Conservation (phyloP, 2,329 filamentous ascomycete species). For the Lecanosticta acicola region DNA sequence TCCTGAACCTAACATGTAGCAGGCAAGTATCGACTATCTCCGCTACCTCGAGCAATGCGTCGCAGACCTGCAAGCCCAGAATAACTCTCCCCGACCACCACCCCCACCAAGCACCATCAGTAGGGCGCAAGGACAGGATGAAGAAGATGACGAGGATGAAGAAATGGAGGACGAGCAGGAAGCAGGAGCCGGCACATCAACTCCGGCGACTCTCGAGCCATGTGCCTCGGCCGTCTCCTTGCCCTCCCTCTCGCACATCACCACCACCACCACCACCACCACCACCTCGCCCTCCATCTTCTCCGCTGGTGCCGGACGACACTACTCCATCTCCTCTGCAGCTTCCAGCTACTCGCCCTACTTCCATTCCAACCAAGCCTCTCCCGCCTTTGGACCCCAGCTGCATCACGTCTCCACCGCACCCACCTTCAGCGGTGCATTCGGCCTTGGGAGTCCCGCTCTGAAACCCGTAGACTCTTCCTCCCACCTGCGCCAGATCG, state of each 20-base stretch:
- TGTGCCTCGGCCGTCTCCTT: conserved; percentile 35
- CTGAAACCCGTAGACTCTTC: conserved; percentile 51
- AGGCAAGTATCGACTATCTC: conserved; percentile 96
- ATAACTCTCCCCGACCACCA: conserved; percentile 27
- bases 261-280: conserved; percentile 37
- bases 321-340: conserved; percentile 38
- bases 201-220: conserved; percentile 29
- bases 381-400: conserved; percentile 53
- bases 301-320: conserved; percentile 22
- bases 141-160: conserved; percentile 44
- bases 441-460: conserved; percentile 37
- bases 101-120: conserved; percentile 14
- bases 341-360: conserved; percentile 33
- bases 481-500: conserved; percentile 23
- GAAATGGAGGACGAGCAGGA: conserved; percentile 53
- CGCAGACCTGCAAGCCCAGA: conserved; percentile 63
- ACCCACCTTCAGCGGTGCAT: conserved; percentile 17
- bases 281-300: conserved; percentile 28
- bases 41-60: conserved; percentile 90
- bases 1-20: no score
- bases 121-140: conserved; percentile 36
- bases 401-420: conserved; percentile 24
- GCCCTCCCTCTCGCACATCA: conserved; percentile 30
- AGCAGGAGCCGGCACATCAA: conserved; percentile 19
- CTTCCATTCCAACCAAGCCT: conserved; percentile 47